Conservation (phyloP, 2,329 filamentous ascomycete species). For the Fusarium robinianum region DNA sequence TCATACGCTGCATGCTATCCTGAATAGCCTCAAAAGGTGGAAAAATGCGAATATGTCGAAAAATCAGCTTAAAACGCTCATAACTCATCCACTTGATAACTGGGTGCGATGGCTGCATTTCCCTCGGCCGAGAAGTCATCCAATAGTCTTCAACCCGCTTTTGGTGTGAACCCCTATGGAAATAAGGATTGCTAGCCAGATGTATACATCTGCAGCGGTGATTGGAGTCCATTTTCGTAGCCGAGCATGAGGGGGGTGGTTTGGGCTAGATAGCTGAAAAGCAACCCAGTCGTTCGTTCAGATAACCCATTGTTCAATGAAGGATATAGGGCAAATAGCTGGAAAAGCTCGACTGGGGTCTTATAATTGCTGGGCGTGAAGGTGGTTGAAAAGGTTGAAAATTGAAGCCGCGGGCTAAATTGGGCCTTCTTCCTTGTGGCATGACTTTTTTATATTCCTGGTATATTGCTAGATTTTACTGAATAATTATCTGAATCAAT, state of each 20-base stretch:
- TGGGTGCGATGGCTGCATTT: neutral
- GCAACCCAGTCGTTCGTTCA: slow-evolving; percentile 6
- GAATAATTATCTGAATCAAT: too few relatives aligned
- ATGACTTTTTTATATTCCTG: too few relatives aligned
- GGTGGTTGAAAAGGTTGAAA: neutral
- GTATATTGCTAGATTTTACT: too few relatives aligned
- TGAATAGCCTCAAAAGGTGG: neutral
- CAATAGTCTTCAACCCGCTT: slow-evolving; percentile 13
- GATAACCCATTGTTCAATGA: slow-evolving; percentile 3
- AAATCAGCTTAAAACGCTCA: slow-evolving; percentile 12
- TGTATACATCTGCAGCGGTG: slow-evolving; percentile 10
- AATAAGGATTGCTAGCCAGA: slow-evolving; percentile 17
- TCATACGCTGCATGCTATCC: neutral
- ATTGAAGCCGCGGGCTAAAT: neutral
- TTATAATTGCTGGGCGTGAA: neutral
- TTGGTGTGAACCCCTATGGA: slow-evolving; percentile 17
- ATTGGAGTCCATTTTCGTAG: slow-evolving; percentile 5
- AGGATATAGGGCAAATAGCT: slow-evolving; percentile 8
- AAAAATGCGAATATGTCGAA: slow-evolving; percentile 5
- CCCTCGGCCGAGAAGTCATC: neutral
- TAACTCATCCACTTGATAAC: slow-evolving; percentile 18
- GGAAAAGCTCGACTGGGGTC: slow-evolving; percentile 3
- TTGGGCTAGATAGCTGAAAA: neutral
- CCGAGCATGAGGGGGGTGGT: neutral
- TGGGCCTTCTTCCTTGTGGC: too few relatives aligned